phyloP scores from a whole-genome alignment of 805 yeast species.

The Pichia paraexigua region DNA sequence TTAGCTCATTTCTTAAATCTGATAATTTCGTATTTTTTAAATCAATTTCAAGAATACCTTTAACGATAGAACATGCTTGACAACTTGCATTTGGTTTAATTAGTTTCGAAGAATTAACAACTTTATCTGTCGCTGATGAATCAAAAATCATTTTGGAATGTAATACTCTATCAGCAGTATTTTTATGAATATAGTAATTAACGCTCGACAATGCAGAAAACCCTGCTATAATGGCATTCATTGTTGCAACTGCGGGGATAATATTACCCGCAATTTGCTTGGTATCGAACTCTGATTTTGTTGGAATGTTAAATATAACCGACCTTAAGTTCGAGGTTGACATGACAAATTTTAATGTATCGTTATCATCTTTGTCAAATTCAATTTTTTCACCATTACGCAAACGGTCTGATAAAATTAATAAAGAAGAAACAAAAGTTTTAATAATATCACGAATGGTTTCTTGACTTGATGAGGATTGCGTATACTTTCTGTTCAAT shows the following conservation, averaged over 20 bases:
- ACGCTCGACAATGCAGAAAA: constrained; percentile 70
- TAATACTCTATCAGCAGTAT: constrained; percentile 22
- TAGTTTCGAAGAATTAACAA: constrained; percentile 56
- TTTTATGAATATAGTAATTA: constrained; percentile 31
- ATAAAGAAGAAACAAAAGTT: constrained; percentile 45
- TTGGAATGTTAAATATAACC: constrained; percentile 56
- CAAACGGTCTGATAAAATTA: constrained; percentile 43
- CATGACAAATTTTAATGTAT: constrained; percentile 79
- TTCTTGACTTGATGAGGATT: constrained; percentile 26
- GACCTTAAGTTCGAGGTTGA: constrained; percentile 80
- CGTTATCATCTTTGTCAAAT: constrained; percentile 94
- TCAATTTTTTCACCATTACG: constrained; percentile 35
- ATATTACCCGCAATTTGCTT: constrained; percentile 97
- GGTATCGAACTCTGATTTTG: constrained; percentile 73
- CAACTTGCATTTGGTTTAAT: constrained; percentile 65
- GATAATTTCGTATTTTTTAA: constrained; percentile 31
- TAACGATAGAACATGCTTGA: constrained; percentile 51
- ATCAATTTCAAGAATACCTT: constrained; percentile 40
- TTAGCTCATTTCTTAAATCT: constrained; percentile 45
- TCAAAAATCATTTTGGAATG: constrained; percentile 44
- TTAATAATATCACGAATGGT: constrained; percentile 57
- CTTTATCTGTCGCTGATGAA: constrained; percentile 47
- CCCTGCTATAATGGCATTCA: constrained; percentile 93
- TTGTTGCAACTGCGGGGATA: constrained; percentile 97
- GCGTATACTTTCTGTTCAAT: neutral